Conservation (phyloP, 2,329 filamentous ascomycete species). For the Sporothrix inflata region DNA sequence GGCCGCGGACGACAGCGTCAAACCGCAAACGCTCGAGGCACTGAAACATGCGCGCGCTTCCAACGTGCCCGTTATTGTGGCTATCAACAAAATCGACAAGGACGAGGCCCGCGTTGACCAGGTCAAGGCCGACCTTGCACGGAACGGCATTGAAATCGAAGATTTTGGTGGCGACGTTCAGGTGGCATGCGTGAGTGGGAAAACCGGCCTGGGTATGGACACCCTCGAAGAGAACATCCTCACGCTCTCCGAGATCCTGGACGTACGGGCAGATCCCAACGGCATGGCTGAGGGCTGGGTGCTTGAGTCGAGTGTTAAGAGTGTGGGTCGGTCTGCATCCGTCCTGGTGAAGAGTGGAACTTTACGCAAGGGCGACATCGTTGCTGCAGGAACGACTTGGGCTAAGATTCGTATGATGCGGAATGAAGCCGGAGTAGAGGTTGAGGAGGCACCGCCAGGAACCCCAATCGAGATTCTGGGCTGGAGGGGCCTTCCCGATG, state of each 20-base stretch:
- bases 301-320: slow-evolving; percentile 87
- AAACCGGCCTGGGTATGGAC: slow-evolving; percentile 88
- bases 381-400: slow-evolving; percentile 89
- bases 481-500: slow-evolving; percentile 82
- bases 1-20: slow-evolving; percentile 95
- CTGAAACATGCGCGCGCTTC: slow-evolving; percentile 89
- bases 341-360: slow-evolving; percentile 88
- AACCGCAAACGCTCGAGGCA: slow-evolving; percentile 94
- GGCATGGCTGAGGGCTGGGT: slow-evolving; percentile 90
- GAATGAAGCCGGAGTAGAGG: slow-evolving; percentile 77
- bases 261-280: slow-evolving; percentile 78
- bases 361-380: slow-evolving; percentile 74
- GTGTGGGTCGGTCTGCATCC: slow-evolving; percentile 81
- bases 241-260: slow-evolving; percentile 84
- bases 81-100: slow-evolving; percentile 97
- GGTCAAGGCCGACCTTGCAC: slow-evolving; percentile 85
- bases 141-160: slow-evolving; percentile 86
- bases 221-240: slow-evolving; percentile 90
- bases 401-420: slow-evolving; percentile 80
- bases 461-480: slow-evolving; percentile 91
- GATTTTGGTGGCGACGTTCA: slow-evolving; percentile 95
- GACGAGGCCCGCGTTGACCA: slow-evolving; percentile 76
- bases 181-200: slow-evolving; percentile 87
- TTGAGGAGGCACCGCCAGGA: slow-evolving; percentile 78
- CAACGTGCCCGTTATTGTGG: slow-evolving; percentile 93